Base-by-base conservation (phyloP, 140 eudicot species). In the Oenanthe javanica region DNA sequence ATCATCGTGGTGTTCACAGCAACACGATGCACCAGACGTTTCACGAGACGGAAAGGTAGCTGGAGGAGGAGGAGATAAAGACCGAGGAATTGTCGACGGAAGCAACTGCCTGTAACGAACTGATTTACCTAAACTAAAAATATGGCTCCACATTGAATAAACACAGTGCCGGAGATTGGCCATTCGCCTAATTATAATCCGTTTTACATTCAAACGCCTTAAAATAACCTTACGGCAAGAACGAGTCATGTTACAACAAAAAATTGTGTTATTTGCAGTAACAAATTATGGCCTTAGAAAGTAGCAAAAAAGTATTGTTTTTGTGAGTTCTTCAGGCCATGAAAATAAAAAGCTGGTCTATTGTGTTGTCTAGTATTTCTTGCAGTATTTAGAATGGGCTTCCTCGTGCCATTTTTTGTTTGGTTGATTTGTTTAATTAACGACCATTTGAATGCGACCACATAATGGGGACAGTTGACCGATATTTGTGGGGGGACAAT, bases 111-210 rank as follows among this genome's bases (percentile, higher is more conserved):
- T 85, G 64, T 92, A 92, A n/a, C 81, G 84, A 19, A 82, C 38
- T 0, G 93, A 77, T 51, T 86, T 90, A 2, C 89, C 90, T 25
- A 84, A 88, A 51, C 93, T 84, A 10, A 85, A 77, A 72, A 90
- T 19, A 31, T 81, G 90, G 85, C 78, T 87, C 93, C 95, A 90
- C n/a, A 92, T 1, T 19, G 91, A 82, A 75, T 85, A 15, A 14
- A 86, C 83, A 78, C 84, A 86, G 52, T 83, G 81, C 49, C 89
- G 86, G 75, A 87, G 89, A 72, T 84, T 27, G 12, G 87, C 79
- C 45, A 87, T 81, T 18, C 92, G 88, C 90, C 93, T 84, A 66
- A 87, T 70, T 69, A 90, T 81, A 0, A 80, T 83, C 79, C 77
- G 79, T 67, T 87, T 89, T 11, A 84, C 64, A 72, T 86, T 81